Evolutionary conservation across 1,139 yeast species (phyloP), one percentile per base, ranked within the genome.

Genomic region (Kodamaea fungicola): DNA sequence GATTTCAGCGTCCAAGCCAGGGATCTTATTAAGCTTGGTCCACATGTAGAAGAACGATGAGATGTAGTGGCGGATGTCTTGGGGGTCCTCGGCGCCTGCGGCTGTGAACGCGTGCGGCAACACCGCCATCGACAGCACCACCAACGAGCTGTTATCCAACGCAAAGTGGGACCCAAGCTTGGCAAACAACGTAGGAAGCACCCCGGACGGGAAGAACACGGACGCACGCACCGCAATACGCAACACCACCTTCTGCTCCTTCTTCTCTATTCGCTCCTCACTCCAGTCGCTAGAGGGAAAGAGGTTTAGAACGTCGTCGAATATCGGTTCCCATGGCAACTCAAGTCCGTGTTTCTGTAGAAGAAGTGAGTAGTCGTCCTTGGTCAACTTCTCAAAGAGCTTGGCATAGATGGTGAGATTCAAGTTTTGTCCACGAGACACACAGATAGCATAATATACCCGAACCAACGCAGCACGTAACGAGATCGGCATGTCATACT

Each of bases 11-110:
- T 87, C 95, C 34, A 81, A 74, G 8, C 76, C 75, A 3, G 78
- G 67, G 9, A 78, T 72, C 32, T 78, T 72, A 33, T 76, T 70
- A 9, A 80, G 68, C 28, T 82, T 74, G 3, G 73, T 55, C 96
- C 97, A 89, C 39, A 87, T 61, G 48, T 85, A 80, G 50, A 86
- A 87, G 12, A 87, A 57, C 1, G 89, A 64, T 0, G 90, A 79
- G 10, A 82, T 52, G 47, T 80, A 81, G 44, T 76, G 64, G 39
- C 82, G 69, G 4, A 71, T 64, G 52, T 77, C 82, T 23, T 55
- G 42, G 12, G 58, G 51, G 32, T 61, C 59, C 12, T 47, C 46
- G 1, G 41, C 31, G 2, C 59, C 64, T 2, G 51, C 57, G 2
- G 44, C 36, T 7, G 61, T 61, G 32, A 59, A 56, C 1, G 48